Percentiles rank a stretch among this genome's conserved stretches.
Evolutionary conservation across 257 asterid species (phyloP).

Genomic region (Eustoma russellianum): DNA sequence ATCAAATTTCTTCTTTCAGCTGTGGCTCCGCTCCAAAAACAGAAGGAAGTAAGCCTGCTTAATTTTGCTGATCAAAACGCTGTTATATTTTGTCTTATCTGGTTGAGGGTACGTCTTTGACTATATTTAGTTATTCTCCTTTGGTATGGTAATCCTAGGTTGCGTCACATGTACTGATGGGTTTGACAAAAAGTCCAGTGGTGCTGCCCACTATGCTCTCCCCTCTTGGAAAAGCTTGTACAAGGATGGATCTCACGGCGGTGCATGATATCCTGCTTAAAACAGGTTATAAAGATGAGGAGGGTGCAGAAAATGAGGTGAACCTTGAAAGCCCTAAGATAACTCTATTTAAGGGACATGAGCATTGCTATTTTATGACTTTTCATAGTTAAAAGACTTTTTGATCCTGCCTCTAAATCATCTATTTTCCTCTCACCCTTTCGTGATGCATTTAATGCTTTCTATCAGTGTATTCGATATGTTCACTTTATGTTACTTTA

Average conservation of each 20-base stretch:
- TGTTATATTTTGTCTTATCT: no score
- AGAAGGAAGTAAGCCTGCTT: slow-evolving; percentile 39
- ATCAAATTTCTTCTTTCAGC: slow-evolving; percentile 69
- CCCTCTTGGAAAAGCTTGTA: slow-evolving; percentile 95
- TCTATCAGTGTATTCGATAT: neutral
- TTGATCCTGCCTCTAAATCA: neutral
- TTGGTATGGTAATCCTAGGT: slow-evolving; percentile 32
- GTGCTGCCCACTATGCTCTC: slow-evolving; percentile 73
- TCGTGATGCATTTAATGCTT: neutral
- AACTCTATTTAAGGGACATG: no score
- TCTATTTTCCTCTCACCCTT: neutral
- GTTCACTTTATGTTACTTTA: neutral
- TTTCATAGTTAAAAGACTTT: neutral
- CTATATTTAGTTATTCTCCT: neutral
- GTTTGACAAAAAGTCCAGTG: slow-evolving; percentile 60
- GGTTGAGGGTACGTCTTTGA: neutral
- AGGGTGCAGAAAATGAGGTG: slow-evolving; percentile 98
- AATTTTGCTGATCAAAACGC: neutral
- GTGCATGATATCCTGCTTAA: slow-evolving; percentile 90
- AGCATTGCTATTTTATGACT: neutral
- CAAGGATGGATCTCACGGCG: slow-evolving; percentile 89
- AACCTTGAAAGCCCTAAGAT: slow-evolving; percentile 3
- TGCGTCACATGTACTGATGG: slow-evolving; percentile 75
- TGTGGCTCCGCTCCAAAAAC: slow-evolving; percentile 87
- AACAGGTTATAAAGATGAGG: slow-evolving; percentile 96